Evolutionary conservation across 192 early-diverging fungal species (phyloP).

Genomic region (Chytriomyces sp.): DNA sequence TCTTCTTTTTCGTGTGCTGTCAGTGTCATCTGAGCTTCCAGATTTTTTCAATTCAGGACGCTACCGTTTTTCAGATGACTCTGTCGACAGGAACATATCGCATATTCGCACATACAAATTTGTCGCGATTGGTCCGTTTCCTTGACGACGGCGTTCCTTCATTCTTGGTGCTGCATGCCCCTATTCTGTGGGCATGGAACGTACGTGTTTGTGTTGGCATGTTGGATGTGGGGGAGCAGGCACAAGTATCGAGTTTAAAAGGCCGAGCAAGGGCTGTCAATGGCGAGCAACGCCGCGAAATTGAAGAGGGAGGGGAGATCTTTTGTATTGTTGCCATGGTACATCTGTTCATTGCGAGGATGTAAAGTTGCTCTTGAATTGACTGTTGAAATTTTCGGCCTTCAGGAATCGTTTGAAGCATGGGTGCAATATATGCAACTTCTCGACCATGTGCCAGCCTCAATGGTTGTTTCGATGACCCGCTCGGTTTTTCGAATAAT

Average conservation of each 20-base stretch:
- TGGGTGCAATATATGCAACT: conserved; percentile 8
- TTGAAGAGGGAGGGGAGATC: background rate
- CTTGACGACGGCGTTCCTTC: background rate
- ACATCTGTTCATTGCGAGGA: background rate
- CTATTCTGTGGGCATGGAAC: background rate
- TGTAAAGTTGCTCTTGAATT: background rate
- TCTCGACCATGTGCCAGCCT: conserved; percentile 4
- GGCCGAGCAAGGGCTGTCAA: background rate
- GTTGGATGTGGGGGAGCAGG: background rate
- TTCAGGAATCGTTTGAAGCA: conserved; percentile 16
- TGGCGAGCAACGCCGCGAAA: no score
- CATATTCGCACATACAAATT: background rate
- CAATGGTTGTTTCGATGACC: background rate
- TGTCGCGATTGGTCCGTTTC: background rate
- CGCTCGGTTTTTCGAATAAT: background rate
- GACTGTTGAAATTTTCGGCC: background rate
- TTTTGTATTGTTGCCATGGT: background rate
- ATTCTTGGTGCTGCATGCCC: background rate
- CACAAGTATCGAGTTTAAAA: background rate
- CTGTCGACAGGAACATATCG: background rate
- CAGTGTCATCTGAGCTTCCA: background rate
- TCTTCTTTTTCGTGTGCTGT: background rate
- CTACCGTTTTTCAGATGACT: background rate
- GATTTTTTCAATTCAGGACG: background rate
- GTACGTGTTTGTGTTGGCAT: background rate